phyloP scores from a whole-genome alignment of 306 rosid genomes.

The Clitoria ternatea region DNA sequence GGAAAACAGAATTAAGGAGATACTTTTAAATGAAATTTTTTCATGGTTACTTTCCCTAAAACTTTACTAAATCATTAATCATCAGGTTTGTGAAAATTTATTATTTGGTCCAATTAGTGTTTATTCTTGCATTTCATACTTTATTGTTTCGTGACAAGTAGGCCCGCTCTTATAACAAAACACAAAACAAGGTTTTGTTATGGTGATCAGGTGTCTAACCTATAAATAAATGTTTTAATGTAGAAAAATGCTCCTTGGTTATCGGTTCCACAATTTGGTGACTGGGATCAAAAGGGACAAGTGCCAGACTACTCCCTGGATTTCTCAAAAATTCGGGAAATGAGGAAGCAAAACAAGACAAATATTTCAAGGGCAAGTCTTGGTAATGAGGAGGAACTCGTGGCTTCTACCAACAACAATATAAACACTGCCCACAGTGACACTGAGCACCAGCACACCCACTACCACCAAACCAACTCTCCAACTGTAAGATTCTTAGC shows the following conservation, averaged over 20 bases:
- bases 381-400: constrained; percentile 92
- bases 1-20: too few relatives aligned
- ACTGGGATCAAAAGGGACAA: constrained; percentile 95
- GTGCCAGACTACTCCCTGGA: constrained; percentile 93
- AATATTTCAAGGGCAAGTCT: constrained; percentile 88
- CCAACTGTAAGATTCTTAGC: constrained; percentile 66
- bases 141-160: too few relatives aligned
- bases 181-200: background rate
- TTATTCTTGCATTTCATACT: background rate
- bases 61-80: background rate
- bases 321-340: constrained; percentile 94
- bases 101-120: background rate
- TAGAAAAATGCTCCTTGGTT: constrained; percentile 91
- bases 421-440: constrained; percentile 34
- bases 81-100: background rate
- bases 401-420: constrained; percentile 40
- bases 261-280: constrained; percentile 96
- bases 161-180: too few relatives aligned
- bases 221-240: background rate
- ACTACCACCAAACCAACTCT: constrained; percentile 58
- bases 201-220: constrained; percentile 1
- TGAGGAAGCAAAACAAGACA: constrained; percentile 90
- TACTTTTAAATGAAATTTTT: too few relatives aligned
- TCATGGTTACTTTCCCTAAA: too few relatives aligned
- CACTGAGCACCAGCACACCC: constrained; percentile 49